Evolutionary conservation across 129 eudicot species (phyloP).

Genomic region (Mikania micrantha): DNA sequence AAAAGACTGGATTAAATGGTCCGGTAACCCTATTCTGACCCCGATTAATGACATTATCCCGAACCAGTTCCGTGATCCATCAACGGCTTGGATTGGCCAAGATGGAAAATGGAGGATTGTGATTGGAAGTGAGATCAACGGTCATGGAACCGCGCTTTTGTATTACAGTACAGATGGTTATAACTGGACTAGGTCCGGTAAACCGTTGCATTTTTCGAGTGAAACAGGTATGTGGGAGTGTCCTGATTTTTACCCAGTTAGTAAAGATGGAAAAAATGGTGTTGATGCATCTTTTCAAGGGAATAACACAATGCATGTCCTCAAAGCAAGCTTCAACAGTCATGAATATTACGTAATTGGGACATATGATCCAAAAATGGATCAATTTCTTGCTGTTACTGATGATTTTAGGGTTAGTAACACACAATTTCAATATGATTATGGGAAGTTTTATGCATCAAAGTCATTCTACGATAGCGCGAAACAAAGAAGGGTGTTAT

Average conservation of each 20-base stretch:
- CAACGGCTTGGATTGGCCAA: conserved; percentile 52
- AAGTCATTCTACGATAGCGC: conserved; percentile 51
- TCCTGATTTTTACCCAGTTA: conserved; percentile 59
- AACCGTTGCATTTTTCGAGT: conserved; percentile 30
- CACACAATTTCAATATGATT: conserved; percentile 38
- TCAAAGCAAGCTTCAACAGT: conserved; percentile 35
- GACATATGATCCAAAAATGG: conserved; percentile 32
- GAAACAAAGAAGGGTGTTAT: conserved; percentile 48
- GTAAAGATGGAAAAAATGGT: conserved; percentile 25
- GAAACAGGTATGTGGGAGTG: conserved; percentile 67
- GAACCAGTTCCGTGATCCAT: conserved; percentile 46
- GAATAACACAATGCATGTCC: conserved; percentile 34
- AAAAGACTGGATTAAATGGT: conserved; percentile 49
- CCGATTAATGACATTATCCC: conserved; percentile 21
- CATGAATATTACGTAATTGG: conserved; percentile 52
- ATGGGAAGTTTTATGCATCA: conserved; percentile 72
- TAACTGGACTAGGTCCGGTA: conserved; percentile 34
- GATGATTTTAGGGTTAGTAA: conserved; percentile 28
- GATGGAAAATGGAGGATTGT: conserved; percentile 48
- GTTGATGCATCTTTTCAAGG: conserved; percentile 39
- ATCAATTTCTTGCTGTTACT: conserved; percentile 21
- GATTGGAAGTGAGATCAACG: conserved; percentile 35
- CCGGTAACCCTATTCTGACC: conserved; percentile 43
- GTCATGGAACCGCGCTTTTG: conserved; percentile 38
- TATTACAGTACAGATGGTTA: conserved; percentile 44